These are phyloP conservation scores for Cercophora newfieldiana DNA, from an alignment of 495 filamentous ascomycete genomes.

Conservation along the genomic window DNA sequence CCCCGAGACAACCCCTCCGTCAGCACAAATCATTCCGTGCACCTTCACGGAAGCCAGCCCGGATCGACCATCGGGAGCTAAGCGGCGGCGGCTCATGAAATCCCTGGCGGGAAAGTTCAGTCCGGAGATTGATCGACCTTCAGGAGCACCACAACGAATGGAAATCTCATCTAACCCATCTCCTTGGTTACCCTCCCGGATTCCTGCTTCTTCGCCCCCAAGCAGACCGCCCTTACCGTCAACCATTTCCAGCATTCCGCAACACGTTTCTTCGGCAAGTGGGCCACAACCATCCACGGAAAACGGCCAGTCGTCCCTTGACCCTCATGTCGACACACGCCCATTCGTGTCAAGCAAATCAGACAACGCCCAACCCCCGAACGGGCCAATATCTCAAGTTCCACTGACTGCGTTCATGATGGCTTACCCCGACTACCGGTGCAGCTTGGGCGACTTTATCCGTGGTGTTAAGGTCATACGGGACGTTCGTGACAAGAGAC, in stretches of 20 bases:
- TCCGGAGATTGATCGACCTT: neutral
- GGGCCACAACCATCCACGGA: neutral
- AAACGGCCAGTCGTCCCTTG: neutral
- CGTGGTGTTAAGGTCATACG: constrained; percentile 56
- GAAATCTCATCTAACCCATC: neutral
- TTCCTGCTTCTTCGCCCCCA: neutral
- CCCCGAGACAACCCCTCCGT: constrained; percentile 38
- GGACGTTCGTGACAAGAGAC: constrained; percentile 41
- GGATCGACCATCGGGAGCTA: neutral
- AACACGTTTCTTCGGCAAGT: neutral
- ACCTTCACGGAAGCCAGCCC: constrained; percentile 21
- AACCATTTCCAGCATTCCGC: neutral
- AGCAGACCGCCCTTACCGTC: neutral
- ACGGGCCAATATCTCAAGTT: constrained; percentile 25
- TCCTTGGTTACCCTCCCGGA: neutral
- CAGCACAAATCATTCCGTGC: constrained; percentile 44
- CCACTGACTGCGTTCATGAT: constrained; percentile 53
- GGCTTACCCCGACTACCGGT: constrained; percentile 59
- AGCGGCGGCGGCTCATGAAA: constrained; percentile 25
- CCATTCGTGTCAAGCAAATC: constrained; percentile 14
- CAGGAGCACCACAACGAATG: neutral
- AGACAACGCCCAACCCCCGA: constrained; percentile 22
- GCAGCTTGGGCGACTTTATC: constrained; percentile 55
- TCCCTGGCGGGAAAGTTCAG: neutral
- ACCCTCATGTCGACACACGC: neutral